Conservation (phyloP, 352 stramenopile genomes). For the Globisporangium polare region DNA sequence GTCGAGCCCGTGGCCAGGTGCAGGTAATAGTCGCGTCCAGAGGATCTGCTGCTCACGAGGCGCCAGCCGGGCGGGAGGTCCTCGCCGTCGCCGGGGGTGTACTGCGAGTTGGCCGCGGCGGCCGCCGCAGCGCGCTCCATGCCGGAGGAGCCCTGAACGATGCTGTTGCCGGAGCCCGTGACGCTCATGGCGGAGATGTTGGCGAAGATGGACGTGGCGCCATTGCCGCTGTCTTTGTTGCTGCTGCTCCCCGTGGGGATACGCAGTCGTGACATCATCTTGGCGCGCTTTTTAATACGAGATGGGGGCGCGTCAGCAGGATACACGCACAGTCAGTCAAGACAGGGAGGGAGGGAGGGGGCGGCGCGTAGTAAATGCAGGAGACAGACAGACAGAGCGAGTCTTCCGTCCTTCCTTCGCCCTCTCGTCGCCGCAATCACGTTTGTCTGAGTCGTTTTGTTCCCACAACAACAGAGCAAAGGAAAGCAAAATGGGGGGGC, state of each 20-base stretch:
- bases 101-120: constrained; percentile 32
- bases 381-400: not conserved
- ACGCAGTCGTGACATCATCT: constrained; percentile 72
- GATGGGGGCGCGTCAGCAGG: not conserved
- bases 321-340: not conserved
- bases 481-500: no score
- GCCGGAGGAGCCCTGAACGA: constrained; percentile 31
- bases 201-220: constrained; percentile 50
- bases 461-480: no score
- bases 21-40: constrained; percentile 67
- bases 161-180: constrained; percentile 34
- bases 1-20: constrained; percentile 60
- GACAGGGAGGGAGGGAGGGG: not conserved
- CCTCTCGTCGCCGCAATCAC: not conserved
- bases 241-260: constrained; percentile 31
- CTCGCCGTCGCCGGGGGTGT: constrained; percentile 16
- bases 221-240: constrained; percentile 28
- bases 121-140: constrained; percentile 37
- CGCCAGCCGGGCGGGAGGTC: constrained; percentile 63
- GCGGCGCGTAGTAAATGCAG: not conserved
- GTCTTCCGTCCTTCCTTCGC: not conserved
- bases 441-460: constrained; percentile 5
- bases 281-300: not conserved
- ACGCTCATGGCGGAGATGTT: constrained; percentile 32
- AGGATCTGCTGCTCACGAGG: constrained; percentile 61